These are phyloP conservation scores for Entophlyctis helioformis DNA, from an alignment of 192 early-diverging fungal species.

Conservation along the genomic window DNA sequence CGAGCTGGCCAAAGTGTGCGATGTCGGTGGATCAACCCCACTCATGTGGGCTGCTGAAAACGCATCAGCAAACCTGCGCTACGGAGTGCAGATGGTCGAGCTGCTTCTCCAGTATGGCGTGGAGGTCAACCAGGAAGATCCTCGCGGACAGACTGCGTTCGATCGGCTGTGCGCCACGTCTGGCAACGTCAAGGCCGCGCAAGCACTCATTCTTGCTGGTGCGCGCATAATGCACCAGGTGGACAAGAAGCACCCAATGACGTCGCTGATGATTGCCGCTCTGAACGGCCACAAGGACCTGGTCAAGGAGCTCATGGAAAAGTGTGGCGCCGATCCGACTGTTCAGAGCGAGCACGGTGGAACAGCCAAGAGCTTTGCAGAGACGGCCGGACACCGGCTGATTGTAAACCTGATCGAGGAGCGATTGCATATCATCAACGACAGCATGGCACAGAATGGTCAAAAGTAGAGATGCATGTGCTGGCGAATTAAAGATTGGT, in stretches of 20 bases:
- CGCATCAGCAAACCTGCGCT: constrained; percentile 12
- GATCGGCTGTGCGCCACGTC: constrained; percentile 27
- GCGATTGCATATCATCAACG: too few relatives aligned
- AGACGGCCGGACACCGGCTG: constrained; percentile 6
- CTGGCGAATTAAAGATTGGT: too few relatives aligned
- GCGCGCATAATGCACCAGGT: constrained; percentile 14
- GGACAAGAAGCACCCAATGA: constrained; percentile 24
- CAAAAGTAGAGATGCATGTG: too few relatives aligned
- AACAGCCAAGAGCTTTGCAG: constrained; percentile 21
- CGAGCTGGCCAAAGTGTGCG: constrained; percentile 9
- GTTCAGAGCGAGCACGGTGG: constrained; percentile 19
- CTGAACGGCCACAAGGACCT: constrained; percentile 33
- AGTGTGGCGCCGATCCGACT: constrained; percentile 19
- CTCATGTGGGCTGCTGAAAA: constrained; percentile 40
- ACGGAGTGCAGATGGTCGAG: constrained; percentile 22
- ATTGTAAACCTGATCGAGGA: constrained; percentile 8
- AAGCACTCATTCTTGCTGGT: constrained; percentile 17
- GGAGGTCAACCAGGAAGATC: constrained; percentile 20
- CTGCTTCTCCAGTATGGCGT: constrained; percentile 17
- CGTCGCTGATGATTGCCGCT: constrained; percentile 35
- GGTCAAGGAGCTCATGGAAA: constrained; percentile 27
- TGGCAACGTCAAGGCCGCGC: constrained; percentile 18
- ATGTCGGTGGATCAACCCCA: constrained; percentile 31
- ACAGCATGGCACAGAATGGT: too few relatives aligned
- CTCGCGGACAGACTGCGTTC: constrained; percentile 21